Evolutionary conservation across 176 grass and related monocot species (phyloP), one percentile per base, ranked within the genome.

Genomic region (Stipa capillata): DNA sequence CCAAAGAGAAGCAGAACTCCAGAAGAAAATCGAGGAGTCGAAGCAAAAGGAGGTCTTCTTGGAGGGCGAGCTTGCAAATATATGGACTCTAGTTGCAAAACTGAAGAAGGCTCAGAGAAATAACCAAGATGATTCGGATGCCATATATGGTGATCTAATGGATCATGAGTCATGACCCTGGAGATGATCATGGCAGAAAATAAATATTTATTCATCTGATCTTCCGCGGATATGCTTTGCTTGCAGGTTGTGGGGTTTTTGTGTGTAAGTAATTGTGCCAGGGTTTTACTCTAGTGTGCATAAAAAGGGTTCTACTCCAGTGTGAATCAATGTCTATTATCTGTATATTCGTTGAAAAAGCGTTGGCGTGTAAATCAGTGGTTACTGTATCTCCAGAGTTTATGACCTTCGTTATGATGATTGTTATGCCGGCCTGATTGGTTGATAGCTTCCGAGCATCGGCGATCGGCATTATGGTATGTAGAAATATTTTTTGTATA

Each of bases 81-180:
- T 93, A 88, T 97, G 93, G 88, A 77, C 85, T 69, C 66, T 89
- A 44, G 83, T 97, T 8, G 85, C 90, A 3, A 93, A 93, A 73
- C 53, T 90, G 76, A 97, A 88, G 76, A 90, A 89, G 40, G 18
- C 73, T 48, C 59, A 82, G 53, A 85, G 65, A 64, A 72, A 44
- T 81, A 69, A 86, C 74, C 29, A 81, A 34, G 88, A 76, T 55
- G 79, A 72, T 87, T 66, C 79, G 16, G 76, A 79, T 54, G 55
- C 65, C 51, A 84, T 84, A 33, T 85, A 15, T 24, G 65, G 79
- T 44, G 82, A 39, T 85, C 25, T 13, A 79, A 69, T 70, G 18
- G 61, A 53, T 62, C 39, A 66, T 35, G 43, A 18, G 33, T 69
- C 49, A 57, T 53, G 78, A 14, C 9, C 55, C 34, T 76, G 35